Evolutionary conservation across 2,329 filamentous ascomycete species (phyloP), one percentile per base, ranked within the genome.

Genomic region (Fusarium globosum): DNA sequence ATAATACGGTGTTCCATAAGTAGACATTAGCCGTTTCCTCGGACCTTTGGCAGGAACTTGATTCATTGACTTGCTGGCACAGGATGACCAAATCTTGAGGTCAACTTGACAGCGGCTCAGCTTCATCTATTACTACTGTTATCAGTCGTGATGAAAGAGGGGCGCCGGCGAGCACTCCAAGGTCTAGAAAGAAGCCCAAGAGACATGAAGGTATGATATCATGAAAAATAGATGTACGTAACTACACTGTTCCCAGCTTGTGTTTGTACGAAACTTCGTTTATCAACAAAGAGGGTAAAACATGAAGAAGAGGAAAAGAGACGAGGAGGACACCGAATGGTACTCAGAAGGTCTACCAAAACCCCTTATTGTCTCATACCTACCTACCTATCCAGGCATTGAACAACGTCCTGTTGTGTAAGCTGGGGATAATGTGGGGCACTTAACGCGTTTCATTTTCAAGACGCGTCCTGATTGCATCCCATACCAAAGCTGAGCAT

Each of bases 1-100:
- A 1, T 79, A 90, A 30, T 76, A 81, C 21, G 79, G 79, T 48
- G 74, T 81, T 28, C 73, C 55, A 9, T 52, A 76, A 41, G 76
- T 78, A 12, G 73, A 72, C 28, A 67, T 81, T 18, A 77, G 79
- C 14, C 58, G 71, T 11, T 81, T 77, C 41, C 62, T 82, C 30
- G 45, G 77, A 16, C 79, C 73, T 67, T 66, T 82, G 43, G 78
- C 73, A 18, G 78, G 79, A 56, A 81, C 65, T 28, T 73, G 73
- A 38, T 82, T 82, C 49, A 28, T 82, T 78, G 69, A 76, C 80
- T 79, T 16, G 78, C 77, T 9, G 72, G 77, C 20, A 68, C 76
- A 26, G 76, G 78, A 4, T 69, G 78, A 12, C 68, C 77, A 56
- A 69, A 82, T 52, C 74, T 78, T 10, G 71, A 76, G 38, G 33